A percentile compares a stretch with the other conserved stretches of the same genome.
Evolutionary conservation across 2,329 filamentous ascomycete genomes (phyloP).

Genomic region (Westerdykella aurantiaca): DNA sequence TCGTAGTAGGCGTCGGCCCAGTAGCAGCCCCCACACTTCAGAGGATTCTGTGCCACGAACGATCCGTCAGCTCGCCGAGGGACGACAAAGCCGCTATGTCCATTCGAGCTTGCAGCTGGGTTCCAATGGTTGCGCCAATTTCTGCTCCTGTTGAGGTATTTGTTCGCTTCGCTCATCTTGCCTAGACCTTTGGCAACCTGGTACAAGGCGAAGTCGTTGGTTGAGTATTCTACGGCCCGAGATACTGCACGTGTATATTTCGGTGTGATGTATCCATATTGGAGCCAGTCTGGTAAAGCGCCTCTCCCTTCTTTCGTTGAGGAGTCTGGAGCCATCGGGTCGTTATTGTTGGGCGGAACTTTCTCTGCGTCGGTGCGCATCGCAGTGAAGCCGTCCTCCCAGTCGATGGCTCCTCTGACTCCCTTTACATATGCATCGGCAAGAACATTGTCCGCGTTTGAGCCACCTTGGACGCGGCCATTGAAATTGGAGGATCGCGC

Average conservation of each 20-base stretch:
- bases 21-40: constrained; percentile 59
- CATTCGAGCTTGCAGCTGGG: constrained; percentile 49
- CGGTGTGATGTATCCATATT: constrained; percentile 60
- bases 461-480: constrained; percentile 63
- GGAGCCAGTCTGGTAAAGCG: constrained; percentile 63
- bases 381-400: constrained; percentile 47
- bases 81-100: constrained; percentile 61
- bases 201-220: too few species aligned
- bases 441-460: constrained; percentile 65
- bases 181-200: too few species aligned
- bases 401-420: constrained; percentile 57
- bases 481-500: constrained; percentile 64
- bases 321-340: constrained; percentile 50
- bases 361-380: constrained; percentile 65
- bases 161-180: constrained; percentile 29
- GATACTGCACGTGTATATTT: constrained; percentile 57
- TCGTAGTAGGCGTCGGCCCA: constrained; percentile 60
- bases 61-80: constrained; percentile 49
- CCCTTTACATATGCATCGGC: constrained; percentile 69
- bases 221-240: constrained; percentile 46
- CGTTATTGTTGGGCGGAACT: constrained; percentile 54
- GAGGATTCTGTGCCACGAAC: constrained; percentile 46
- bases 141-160: constrained; percentile 57
- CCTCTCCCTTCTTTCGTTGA: constrained; percentile 64
- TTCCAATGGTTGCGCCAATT: constrained; percentile 74